A percentile compares a stretch with the other conserved stretches of the same genome.
Conservation (phyloP, 2,329 filamentous ascomycete genomes). For the Didymellaceae sp. region DNA sequence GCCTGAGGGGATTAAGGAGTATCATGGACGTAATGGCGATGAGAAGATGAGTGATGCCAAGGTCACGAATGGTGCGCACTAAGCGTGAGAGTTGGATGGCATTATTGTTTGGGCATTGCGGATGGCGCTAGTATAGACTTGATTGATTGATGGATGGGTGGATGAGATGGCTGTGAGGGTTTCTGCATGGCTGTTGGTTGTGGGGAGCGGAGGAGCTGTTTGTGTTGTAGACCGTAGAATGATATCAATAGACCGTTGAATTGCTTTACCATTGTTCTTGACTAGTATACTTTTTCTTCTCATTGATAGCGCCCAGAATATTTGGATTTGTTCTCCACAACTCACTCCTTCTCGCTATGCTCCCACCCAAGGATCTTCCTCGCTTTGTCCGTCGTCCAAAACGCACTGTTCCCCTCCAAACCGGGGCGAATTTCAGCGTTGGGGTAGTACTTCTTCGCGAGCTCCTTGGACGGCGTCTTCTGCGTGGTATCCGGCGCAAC, state of each 20-base stretch:
- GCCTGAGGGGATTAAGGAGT: slow-evolving; percentile 49
- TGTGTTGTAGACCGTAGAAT: slow-evolving; percentile 14
- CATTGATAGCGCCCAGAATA: too few species aligned
- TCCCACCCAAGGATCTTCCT: slow-evolving; percentile 32
- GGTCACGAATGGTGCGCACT: slow-evolving; percentile 39
- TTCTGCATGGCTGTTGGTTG: slow-evolving; percentile 8
- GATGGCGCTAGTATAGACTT: slow-evolving; percentile 24
- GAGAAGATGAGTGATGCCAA: slow-evolving; percentile 43
- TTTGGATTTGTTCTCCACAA: too few species aligned
- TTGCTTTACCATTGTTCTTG: too few species aligned
- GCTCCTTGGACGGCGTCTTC: slow-evolving; percentile 24
- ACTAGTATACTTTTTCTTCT: too few species aligned
- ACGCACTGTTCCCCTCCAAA: slow-evolving; percentile 27
- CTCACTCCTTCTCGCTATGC: slow-evolving; percentile 30
- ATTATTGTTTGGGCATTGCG: slow-evolving; percentile 19
- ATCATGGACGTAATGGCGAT: slow-evolving; percentile 46
- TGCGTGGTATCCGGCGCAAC: slow-evolving; percentile 41
- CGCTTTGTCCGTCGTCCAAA: slow-evolving; percentile 35
- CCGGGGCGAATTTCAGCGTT: slow-evolving; percentile 28
- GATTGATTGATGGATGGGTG: too few species aligned
- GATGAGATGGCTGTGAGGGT: background rate
- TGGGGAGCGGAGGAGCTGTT: slow-evolving; percentile 1
- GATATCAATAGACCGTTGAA: slow-evolving; percentile 13
- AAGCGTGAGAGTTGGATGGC: background rate
- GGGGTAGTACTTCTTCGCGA: slow-evolving; percentile 36